Evolutionary conservation across 2,329 filamentous ascomycete species (phyloP).

Genomic region (Microsporum audouinii): DNA sequence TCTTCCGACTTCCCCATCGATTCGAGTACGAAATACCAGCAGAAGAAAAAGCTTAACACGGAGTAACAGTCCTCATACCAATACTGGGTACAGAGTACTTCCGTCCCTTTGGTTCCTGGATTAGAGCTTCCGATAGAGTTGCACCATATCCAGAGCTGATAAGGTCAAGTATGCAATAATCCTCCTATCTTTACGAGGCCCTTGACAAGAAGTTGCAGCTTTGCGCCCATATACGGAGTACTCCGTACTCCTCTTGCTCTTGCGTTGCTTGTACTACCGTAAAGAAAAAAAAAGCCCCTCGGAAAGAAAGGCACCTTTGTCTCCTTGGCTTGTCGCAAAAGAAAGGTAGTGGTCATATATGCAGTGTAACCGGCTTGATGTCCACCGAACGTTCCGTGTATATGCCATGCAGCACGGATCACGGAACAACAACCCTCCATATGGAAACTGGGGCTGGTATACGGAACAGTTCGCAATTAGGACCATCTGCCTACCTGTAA

Average conservation of each 20-base stretch:
- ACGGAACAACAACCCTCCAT: not conserved
- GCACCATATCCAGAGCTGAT: too few relatives aligned
- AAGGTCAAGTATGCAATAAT: too few relatives aligned
- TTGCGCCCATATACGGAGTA: not conserved
- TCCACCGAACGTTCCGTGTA: not conserved
- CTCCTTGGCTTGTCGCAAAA: not conserved
- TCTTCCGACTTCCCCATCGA: not conserved
- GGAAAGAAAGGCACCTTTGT: not conserved
- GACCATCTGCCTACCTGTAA: not conserved
- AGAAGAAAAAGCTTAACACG: not conserved
- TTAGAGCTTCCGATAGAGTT: not conserved
- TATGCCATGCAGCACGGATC: not conserved
- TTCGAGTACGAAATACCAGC: not conserved
- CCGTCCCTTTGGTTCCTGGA: not conserved
- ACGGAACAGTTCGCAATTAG: not conserved
- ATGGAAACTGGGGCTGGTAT: not conserved
- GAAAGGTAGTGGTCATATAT: too few relatives aligned
- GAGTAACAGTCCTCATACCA: not conserved
- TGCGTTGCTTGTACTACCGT: not conserved
- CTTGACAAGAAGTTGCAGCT: not conserved
- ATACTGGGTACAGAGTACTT: not conserved
- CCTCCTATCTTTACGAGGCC: not conserved
- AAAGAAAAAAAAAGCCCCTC: not conserved
- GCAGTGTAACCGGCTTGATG: not conserved
- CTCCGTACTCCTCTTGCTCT: not conserved